Percentiles rank a stretch among this genome's conserved stretches.
phyloP scores from a whole-genome alignment of 768 basidiomycete species.

The Termitomyces sp. region DNA sequence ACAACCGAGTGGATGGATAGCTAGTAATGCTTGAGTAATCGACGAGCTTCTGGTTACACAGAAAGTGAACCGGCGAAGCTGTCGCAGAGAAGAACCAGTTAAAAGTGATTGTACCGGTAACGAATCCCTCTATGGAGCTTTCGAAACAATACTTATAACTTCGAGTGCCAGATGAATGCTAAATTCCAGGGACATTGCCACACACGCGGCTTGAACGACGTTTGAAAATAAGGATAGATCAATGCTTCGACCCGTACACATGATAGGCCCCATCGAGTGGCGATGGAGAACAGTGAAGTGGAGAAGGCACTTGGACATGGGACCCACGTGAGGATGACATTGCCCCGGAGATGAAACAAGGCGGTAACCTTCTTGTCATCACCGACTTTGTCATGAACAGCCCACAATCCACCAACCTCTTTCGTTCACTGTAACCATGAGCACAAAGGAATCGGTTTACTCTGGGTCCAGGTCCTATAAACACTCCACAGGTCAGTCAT shows the following conservation, averaged over 20 bases:
- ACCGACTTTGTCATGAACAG: slow-evolving; percentile 8
- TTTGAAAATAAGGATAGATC: background rate
- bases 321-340: slow-evolving; percentile 5
- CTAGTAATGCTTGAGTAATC: background rate
- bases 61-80: background rate
- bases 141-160: background rate
- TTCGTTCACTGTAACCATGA: slow-evolving; percentile 10
- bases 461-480: slow-evolving; percentile 10
- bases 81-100: background rate
- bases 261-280: background rate
- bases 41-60: background rate
- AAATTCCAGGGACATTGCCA: background rate
- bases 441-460: slow-evolving; percentile 9
- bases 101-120: background rate
- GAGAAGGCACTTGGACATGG: background rate
- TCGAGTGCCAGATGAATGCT: background rate
- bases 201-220: background rate
- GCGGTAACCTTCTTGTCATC: background rate
- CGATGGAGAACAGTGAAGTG: background rate
- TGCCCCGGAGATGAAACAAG: slow-evolving; percentile 14
- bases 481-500: slow-evolving; percentile 4
- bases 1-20: background rate
- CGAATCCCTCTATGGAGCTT: background rate
- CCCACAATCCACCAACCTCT: background rate
- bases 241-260: background rate